These are phyloP conservation scores for Sugiyamaella qingdaonensis DNA, from an alignment of 805 yeast genomes.

Conservation along the genomic window DNA sequence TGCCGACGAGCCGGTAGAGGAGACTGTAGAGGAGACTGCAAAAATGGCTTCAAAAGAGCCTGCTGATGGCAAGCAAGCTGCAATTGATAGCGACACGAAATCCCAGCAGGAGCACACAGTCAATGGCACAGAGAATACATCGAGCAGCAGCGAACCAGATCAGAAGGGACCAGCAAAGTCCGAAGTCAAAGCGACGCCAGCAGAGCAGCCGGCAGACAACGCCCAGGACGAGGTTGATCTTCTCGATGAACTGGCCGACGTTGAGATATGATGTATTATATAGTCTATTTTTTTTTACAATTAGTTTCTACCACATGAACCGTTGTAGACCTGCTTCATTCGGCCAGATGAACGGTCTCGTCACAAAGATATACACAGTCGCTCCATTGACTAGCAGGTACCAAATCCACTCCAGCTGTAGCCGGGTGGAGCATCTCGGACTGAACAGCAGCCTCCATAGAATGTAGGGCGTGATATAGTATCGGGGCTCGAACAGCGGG, in stretches of 20 bases:
- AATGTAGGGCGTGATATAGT: conserved; percentile 76
- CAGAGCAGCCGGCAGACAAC: conserved; percentile 2
- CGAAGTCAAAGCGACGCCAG: neutral
- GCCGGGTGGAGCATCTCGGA: conserved; percentile 29
- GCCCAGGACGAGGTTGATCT: conserved; percentile 19
- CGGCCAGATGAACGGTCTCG: conserved; percentile 63
- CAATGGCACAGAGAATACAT: too few relatives aligned
- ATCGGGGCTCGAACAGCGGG: conserved; percentile 91
- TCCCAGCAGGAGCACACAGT: too few relatives aligned
- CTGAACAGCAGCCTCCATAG: conserved; percentile 62
- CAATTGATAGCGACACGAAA: too few relatives aligned
- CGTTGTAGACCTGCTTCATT: conserved; percentile 63
- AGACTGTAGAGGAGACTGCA: too few relatives aligned
- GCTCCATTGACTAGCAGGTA: conserved; percentile 49
- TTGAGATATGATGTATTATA: conserved; percentile 1
- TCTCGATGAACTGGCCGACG: conserved; percentile 21
- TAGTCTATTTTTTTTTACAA: neutral
- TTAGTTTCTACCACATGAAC: conserved; percentile 70
- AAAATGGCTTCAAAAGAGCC: too few relatives aligned
- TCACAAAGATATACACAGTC: conserved; percentile 53
- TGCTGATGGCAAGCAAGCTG: too few relatives aligned
- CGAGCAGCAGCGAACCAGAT: too few relatives aligned
- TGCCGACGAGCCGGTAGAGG: neutral
- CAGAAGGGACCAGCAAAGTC: too few relatives aligned
- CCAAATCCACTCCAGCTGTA: conserved; percentile 59